Conservation (phyloP, 129 eudicot genomes). For the Tagetes patula region DNA sequence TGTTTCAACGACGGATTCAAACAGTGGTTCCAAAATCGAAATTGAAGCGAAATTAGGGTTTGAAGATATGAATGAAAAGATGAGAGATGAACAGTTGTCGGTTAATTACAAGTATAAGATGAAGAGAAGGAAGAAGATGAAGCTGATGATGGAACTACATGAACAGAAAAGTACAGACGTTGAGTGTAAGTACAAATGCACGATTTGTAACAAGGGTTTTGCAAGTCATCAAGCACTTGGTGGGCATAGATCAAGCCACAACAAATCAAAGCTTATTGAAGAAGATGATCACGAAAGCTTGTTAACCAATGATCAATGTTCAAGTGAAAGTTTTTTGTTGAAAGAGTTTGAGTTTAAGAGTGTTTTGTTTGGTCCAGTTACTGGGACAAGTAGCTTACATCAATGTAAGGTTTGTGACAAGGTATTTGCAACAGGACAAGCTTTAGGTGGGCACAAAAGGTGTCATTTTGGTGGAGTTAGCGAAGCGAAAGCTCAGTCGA, state of each 20-base stretch:
- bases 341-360: conserved; percentile 2
- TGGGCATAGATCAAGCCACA: conserved; percentile 64
- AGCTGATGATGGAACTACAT: conserved; percentile 43
- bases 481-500: conserved; percentile 33
- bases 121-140: conserved; percentile 44
- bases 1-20: conserved; percentile 18
- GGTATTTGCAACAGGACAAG: conserved; percentile 49
- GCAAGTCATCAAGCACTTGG: conserved; percentile 62
- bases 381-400: background rate
- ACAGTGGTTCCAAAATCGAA: background rate
- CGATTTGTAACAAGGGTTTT: conserved; percentile 50
- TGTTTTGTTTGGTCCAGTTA: background rate
- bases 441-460: conserved; percentile 50
- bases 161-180: background rate
- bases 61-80: background rate
- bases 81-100: background rate
- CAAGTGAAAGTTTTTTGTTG: background rate
- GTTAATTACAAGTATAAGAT: conserved; percentile 9
- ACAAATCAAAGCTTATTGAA: conserved; percentile 37
- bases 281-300: background rate
- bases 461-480: conserved; percentile 45
- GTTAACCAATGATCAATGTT: background rate
- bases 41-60: background rate
- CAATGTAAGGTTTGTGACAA: conserved; percentile 45
- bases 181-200: conserved; percentile 50